Conservation (phyloP, 768 basidiomycete species). For the Candolleomyces efflorescens region DNA sequence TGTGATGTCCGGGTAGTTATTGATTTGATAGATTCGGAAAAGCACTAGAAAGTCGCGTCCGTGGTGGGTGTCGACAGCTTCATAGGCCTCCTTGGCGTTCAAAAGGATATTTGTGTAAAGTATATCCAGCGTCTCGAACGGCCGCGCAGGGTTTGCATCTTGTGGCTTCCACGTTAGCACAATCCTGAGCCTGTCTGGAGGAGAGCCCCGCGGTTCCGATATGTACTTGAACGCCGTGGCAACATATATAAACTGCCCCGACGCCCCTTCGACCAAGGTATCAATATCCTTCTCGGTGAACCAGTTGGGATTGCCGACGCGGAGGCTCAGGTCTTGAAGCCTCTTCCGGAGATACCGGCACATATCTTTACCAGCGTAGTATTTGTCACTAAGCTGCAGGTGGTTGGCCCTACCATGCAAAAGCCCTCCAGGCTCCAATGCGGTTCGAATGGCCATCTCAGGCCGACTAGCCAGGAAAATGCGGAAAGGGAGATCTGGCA, state of each 20-base stretch:
- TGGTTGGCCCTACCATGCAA: not conserved
- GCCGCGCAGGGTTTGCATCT: not conserved
- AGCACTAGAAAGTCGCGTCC: not conserved
- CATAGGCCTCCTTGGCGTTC: not conserved
- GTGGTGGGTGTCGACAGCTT: not conserved
- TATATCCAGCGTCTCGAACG: not conserved
- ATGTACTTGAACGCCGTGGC: not conserved
- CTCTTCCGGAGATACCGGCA: not conserved
- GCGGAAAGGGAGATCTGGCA: not conserved
- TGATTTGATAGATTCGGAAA: not conserved
- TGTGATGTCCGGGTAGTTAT: too few relatives aligned
- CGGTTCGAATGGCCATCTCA: not conserved
- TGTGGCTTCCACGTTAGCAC: not conserved
- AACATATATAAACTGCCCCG: constrained; percentile 5
- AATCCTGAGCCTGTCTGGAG: not conserved
- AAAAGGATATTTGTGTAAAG: not conserved
- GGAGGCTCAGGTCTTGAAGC: not conserved
- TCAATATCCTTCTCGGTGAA: not conserved
- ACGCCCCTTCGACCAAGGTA: not conserved
- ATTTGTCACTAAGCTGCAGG: not conserved
- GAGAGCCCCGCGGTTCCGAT: not conserved
- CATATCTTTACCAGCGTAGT: constrained; percentile 1
- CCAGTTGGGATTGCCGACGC: not conserved
- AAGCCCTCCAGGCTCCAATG: not conserved
- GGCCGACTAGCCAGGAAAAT: constrained; percentile 3